A percentile compares a stretch with the other conserved stretches of the same genome.
phyloP scores from a whole-genome alignment of 1,284 basidiomycete genomes.

The Vanrija sp. region DNA sequence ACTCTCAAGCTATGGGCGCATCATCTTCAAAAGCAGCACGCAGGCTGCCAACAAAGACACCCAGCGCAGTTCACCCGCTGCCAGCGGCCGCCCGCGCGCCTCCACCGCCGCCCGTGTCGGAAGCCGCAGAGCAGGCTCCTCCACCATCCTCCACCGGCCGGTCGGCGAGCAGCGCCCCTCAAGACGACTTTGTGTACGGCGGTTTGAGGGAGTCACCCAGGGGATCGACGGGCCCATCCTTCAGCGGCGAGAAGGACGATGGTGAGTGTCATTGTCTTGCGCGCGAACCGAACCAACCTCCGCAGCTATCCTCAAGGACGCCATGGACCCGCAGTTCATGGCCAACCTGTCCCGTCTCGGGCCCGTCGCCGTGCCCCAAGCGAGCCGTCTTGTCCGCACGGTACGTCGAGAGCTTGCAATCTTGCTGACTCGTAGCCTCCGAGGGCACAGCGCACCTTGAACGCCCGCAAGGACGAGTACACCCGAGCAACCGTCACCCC shows the following conservation, averaged over 20 bases:
- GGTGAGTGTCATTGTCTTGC: conserved; percentile 24
- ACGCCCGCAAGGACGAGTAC: conserved; percentile 45
- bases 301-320: conserved; percentile 64
- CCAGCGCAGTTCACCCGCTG: conserved; percentile 1
- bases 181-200: conserved; percentile 7
- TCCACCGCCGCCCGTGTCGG: conserved; percentile 9
- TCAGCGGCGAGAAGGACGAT: conserved; percentile 46
- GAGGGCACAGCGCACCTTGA: conserved; percentile 41
- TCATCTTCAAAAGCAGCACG: conserved; percentile 64
- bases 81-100: conserved; percentile 4
- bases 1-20: conserved; percentile 58
- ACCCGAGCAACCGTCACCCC: conserved; percentile 43
- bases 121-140: background rate
- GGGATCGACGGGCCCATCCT: conserved; percentile 6
- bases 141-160: background rate
- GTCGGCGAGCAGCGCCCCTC: background rate
- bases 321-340: conserved; percentile 69
- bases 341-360: conserved; percentile 67
- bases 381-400: conserved; percentile 56
- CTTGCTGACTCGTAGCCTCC: conserved; percentile 23
- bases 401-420: conserved; percentile 50
- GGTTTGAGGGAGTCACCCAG: background rate
- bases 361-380: conserved; percentile 62
- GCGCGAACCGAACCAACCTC: background rate
- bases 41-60: conserved; percentile 56